Evolutionary conservation across 2,329 filamentous ascomycete species (phyloP), one percentile per base, ranked within the genome.

Genomic region (Chaetomium globosum): DNA sequence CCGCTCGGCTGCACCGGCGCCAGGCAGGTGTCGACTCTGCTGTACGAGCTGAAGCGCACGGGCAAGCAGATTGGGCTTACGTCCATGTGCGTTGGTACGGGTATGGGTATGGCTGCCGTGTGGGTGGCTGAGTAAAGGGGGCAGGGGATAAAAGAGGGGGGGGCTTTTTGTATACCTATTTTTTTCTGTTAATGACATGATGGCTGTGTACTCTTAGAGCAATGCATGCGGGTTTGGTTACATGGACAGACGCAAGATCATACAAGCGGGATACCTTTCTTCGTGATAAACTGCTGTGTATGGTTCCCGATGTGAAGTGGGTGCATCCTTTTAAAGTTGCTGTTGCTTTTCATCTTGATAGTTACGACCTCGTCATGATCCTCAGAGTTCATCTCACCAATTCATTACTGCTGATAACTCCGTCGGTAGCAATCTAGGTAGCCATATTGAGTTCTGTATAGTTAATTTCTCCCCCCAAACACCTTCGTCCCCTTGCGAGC

Each of bases 31-130:
- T 92, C 91, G 75, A 98, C 95, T 12, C 80, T 98, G 73, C 81
- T 98, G 69, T 96, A 93, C 71, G 94, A 98, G 85, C 81, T 98
- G 72, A 90, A 87, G 84, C 84, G 94, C 76, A 95, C 87, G 61
- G 87, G 89, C 65, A 85, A 95, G 84, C 91, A 90, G 84, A 81
- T 98, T 67, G 95, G 95, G 59, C 87, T 97, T 51, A 97, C 92
- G 33, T 94, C 90, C 78, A 98, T 98, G 95, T 99, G 95, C 77
- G 81, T 98, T 58, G 95, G 94, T 59, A 98, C 94, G 2, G 94
- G 93, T 61, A 98, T 98, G 95, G 94, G 94, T 60, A 96, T 97
- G 92, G 93, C 93, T 64, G 92, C 93, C 67, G 89, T 97, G 66
- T 97, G 93, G 93, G 93, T 97, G 70, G 91, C 92, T 10, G 71